Evolutionary conservation across 148 eudicot species (phyloP).

Genomic region (Camellia japonica): DNA sequence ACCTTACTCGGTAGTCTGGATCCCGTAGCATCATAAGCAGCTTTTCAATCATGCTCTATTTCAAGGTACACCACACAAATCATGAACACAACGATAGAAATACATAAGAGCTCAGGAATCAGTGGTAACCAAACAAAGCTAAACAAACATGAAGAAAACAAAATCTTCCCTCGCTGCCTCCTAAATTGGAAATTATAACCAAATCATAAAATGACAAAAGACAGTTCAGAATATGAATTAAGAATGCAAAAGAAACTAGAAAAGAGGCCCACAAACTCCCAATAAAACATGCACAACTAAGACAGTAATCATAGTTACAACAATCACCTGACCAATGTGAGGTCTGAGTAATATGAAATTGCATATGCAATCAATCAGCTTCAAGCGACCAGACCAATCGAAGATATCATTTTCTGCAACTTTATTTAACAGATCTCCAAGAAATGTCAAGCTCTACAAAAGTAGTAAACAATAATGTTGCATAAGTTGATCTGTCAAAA

Average conservation of each 20-base stretch:
- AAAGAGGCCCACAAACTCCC: not conserved
- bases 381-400: constrained; percentile 80
- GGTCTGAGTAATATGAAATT: constrained; percentile 66
- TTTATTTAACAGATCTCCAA: constrained; percentile 69
- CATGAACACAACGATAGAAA: constrained; percentile 6
- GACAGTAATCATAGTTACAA: not conserved
- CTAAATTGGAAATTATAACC: not conserved
- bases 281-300: not conserved
- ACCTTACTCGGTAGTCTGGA: constrained; percentile 87
- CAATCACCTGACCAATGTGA: constrained; percentile 74
- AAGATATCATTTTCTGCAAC: constrained; percentile 54
- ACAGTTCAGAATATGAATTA: not conserved
- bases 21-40: constrained; percentile 76
- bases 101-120: constrained; percentile 1
- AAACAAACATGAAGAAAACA: constrained; percentile 2
- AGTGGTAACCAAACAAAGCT: not conserved
- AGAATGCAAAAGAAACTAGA: constrained; percentile 14
- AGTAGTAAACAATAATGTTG: constrained; percentile 1
- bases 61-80: not conserved
- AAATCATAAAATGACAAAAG: constrained; percentile 1
- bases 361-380: constrained; percentile 78
- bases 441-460: constrained; percentile 57
- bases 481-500: not conserved
- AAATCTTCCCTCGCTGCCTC: not conserved
- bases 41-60: constrained; percentile 78